Evolutionary conservation across 2,329 filamentous ascomycete genomes (phyloP).

Genomic region (Cladophialophora yegresii): DNA sequence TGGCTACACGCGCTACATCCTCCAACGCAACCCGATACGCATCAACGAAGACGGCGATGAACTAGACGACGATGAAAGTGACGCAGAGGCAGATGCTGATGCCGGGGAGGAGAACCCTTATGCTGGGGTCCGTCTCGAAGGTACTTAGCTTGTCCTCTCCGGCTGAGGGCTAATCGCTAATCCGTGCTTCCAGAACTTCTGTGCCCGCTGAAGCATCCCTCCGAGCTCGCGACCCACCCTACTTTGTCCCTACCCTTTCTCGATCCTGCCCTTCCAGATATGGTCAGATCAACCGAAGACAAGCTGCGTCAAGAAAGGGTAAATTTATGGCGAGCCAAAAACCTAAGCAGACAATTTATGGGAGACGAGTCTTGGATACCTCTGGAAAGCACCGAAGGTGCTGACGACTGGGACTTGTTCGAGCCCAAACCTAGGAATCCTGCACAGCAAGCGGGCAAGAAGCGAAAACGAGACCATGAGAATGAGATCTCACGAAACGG

Average conservation of each 20-base stretch:
- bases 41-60: conserved; percentile 67
- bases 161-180: conserved; percentile 2
- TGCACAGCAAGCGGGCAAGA: conserved; percentile 20
- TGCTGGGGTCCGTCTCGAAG: conserved; percentile 58
- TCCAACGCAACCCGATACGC: conserved; percentile 60
- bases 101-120: conserved; percentile 65
- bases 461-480: conserved; percentile 27
- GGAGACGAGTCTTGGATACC: conserved; percentile 64
- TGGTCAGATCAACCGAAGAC: conserved; percentile 58
- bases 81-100: conserved; percentile 59
- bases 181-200: conserved; percentile 52
- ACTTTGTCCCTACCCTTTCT: conserved; percentile 61
- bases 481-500: conserved; percentile 26
- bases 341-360: conserved; percentile 59
- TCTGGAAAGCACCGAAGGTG: conserved; percentile 55
- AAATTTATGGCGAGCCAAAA: conserved; percentile 60
- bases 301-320: conserved; percentile 61
- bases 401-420: conserved; percentile 54
- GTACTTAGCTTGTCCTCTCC: conserved; percentile 41
- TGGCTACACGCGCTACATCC: conserved; percentile 62
- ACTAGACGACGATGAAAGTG: conserved; percentile 59
- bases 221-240: conserved; percentile 61
- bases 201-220: conserved; percentile 63
- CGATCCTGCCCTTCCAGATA: conserved; percentile 59
- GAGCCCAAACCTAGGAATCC: conserved; percentile 40